A percentile compares a stretch with the other conserved stretches of the same genome.
Evolutionary conservation across 768 basidiomycete species (phyloP).

Genomic region (Tricholoma saponaceum): DNA sequence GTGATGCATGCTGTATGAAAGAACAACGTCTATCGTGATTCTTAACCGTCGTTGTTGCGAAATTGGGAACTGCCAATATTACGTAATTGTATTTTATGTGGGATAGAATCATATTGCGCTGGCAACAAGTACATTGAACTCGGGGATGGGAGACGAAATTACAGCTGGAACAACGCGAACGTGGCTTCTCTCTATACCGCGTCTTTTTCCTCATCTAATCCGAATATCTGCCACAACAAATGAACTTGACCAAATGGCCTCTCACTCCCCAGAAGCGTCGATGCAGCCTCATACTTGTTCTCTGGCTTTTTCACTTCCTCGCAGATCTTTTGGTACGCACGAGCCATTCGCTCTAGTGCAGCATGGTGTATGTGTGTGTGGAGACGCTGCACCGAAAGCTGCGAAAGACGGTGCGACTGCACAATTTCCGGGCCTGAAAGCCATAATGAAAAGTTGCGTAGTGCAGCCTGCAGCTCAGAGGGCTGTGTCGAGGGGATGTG

Average conservation of each 20-base stretch:
- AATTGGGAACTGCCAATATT: no score
- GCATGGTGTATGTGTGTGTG: slow-evolving; percentile 71
- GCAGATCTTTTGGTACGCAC: slow-evolving; percentile 70
- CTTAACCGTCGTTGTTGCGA: no score
- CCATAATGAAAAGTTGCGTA: slow-evolving; percentile 78
- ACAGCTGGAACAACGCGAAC: no score
- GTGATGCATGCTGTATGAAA: no score
- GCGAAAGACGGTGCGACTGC: slow-evolving; percentile 73
- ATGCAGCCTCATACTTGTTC: slow-evolving; percentile 89
- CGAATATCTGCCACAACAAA: slow-evolving; percentile 75
- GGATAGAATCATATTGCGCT: no score
- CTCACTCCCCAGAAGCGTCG: slow-evolving; percentile 78
- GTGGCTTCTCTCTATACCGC: not conserved
- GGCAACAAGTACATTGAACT: no score
- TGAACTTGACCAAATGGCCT: slow-evolving; percentile 79
- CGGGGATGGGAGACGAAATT: no score
- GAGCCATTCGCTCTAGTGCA: slow-evolving; percentile 64
- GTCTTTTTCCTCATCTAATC: slow-evolving; percentile 46
- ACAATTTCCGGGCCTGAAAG: slow-evolving; percentile 79
- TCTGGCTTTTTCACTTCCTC: slow-evolving; percentile 69
- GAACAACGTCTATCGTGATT: no score
- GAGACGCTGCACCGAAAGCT: slow-evolving; percentile 63
- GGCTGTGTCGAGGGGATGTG: slow-evolving; percentile 66
- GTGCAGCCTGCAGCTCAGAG: slow-evolving; percentile 52
- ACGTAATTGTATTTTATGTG: no score